Evolutionary conservation across 768 basidiomycete species (phyloP).

Genomic region (Leucocoprinus leucothites): DNA sequence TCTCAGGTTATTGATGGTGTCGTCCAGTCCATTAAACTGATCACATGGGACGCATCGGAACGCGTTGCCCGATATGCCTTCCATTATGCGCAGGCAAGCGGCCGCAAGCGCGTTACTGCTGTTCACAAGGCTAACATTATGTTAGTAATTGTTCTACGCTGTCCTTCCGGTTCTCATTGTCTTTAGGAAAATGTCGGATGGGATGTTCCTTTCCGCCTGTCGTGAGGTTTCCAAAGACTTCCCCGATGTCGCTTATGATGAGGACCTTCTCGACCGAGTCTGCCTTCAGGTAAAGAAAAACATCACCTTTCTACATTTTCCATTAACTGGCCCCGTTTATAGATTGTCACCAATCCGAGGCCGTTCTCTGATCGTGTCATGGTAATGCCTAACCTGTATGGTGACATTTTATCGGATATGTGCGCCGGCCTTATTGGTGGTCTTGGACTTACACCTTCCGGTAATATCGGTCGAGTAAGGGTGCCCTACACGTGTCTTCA

Average conservation of each 20-base stretch:
- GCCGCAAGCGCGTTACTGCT: slow-evolving; percentile 90
- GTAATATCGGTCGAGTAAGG: slow-evolving; percentile 91
- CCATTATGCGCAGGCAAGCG: slow-evolving; percentile 89
- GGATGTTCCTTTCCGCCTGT: slow-evolving; percentile 98
- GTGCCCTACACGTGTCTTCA: background rate
- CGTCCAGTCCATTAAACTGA: slow-evolving; percentile 99
- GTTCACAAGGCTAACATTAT: slow-evolving; percentile 99
- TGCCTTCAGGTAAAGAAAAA: slow-evolving; percentile 72
- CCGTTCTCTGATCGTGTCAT: slow-evolving; percentile 97
- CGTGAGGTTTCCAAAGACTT: slow-evolving; percentile 94
- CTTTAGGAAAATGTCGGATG: slow-evolving; percentile 97
- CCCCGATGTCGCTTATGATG: slow-evolving; percentile 91
- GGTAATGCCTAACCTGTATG: slow-evolving; percentile 99
- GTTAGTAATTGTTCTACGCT: slow-evolving; percentile 41
- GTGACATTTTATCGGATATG: slow-evolving; percentile 96
- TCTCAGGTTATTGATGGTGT: slow-evolving; percentile 91
- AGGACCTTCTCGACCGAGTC: slow-evolving; percentile 94
- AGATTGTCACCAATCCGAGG: slow-evolving; percentile 90
- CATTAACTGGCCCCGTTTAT: slow-evolving; percentile 5
- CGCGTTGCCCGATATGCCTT: slow-evolving; percentile 98
- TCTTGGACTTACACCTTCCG: slow-evolving; percentile 94
- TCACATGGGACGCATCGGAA: slow-evolving; percentile 98
- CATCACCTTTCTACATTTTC: background rate
- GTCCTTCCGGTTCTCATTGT: slow-evolving; percentile 4
- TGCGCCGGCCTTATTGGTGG: slow-evolving; percentile 98